Percentiles rank a stretch among this genome's conserved stretches.
phyloP scores from a whole-genome alignment of 75 land plant species.

The Cunninghamia lanceolata region DNA sequence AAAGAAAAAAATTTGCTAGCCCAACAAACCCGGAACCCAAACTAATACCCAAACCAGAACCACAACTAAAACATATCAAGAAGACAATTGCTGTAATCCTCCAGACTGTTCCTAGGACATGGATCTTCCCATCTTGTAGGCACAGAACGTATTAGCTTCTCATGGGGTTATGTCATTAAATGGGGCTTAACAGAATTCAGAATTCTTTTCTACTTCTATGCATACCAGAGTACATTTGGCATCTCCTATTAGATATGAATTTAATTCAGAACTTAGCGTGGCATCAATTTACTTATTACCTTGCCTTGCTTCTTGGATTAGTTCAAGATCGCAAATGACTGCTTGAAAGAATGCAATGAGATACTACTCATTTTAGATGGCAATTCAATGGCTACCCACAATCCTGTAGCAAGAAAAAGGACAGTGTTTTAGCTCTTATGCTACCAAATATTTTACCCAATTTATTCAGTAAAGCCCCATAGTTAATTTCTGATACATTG shows the following conservation, averaged over 20 bases:
- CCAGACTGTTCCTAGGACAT: neutral
- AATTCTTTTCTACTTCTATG: neutral
- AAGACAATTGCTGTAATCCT: neutral
- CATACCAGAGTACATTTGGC: neutral
- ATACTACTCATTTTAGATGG: neutral
- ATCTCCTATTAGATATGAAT: neutral
- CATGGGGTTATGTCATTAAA: too few species aligned
- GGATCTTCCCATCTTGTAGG: neutral
- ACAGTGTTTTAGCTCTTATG: neutral
- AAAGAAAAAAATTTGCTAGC: too few species aligned
- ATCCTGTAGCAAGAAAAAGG: neutral
- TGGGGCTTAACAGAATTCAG: neutral
- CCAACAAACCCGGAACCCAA: too few species aligned
- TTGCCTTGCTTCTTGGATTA: neutral
- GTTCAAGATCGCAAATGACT: neutral
- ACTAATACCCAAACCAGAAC: too few species aligned
- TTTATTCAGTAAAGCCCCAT: too few species aligned
- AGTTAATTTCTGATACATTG: too few species aligned
- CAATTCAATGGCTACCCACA: neutral
- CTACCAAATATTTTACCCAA: too few species aligned
- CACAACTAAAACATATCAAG: neutral
- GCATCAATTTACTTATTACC: neutral
- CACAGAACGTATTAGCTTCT: neutral
- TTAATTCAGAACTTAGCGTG: too few species aligned
- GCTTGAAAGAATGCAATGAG: neutral